Evolutionary conservation across 2,329 filamentous ascomycete species (phyloP), one percentile per base, ranked within the genome.

Genomic region (Leptographium flavum): DNA sequence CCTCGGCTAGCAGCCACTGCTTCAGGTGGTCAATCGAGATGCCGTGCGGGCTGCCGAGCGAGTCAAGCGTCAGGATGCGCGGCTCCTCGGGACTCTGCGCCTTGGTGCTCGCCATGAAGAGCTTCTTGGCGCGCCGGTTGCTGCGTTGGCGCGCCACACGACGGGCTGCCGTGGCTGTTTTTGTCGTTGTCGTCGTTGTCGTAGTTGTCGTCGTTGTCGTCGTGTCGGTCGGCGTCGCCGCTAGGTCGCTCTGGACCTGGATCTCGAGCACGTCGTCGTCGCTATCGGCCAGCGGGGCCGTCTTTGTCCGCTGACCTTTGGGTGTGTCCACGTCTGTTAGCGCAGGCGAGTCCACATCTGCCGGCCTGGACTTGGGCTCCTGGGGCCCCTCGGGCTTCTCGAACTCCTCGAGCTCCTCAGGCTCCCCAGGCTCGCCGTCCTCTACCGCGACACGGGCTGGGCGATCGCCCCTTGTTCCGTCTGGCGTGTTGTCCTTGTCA

Each of bases 31-130:
- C 71, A 50, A 82, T 76, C 6, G 86, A 83, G 1, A 68, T 63
- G 1, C 73, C 67, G 53, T 88, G 86, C 0, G 66, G 39, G 5
- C 61, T 55, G n/a, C 79, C 80, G 1, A 96, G 69, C 0, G 92
- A 96, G 60, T 98, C 92, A 23, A 96, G 73, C 0, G 86, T 87
- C 51, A 96, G 79, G 50, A 96, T 87, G 31, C 76, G 74, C 1
- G 86, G 78, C 42, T 77, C 69, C 9, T 63, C 64, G 1, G 66
- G 62, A 44, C 75, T 66, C 47, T 65, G 63, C 49, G 67, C 73
- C 28, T 61, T 60, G 43, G 53, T 46, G 6, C 54, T 52, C 28
- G 50, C 52, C 46, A 51, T 53, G 9, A 57, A 61, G 54, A 60
- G 60, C 46, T 62, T 63, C 28, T 43, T 54, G 11, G 22, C 50